Evolutionary conservation across 1,139 yeast species (phyloP).

Genomic region (Suhomyces terraborum): DNA sequence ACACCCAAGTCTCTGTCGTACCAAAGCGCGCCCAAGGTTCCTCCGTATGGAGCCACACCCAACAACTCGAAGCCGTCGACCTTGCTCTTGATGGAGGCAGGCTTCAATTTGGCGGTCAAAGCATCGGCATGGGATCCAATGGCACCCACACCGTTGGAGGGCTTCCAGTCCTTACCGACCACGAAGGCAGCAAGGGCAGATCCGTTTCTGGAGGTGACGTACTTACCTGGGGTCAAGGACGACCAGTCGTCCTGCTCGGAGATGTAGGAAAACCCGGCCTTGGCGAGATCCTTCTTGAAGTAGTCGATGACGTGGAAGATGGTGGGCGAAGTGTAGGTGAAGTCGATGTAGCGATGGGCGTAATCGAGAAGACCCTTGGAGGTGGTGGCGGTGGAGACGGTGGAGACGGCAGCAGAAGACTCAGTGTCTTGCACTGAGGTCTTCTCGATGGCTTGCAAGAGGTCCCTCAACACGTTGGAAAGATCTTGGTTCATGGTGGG

Average conservation of each 20-base stretch:
- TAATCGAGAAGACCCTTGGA: conserved; percentile 26
- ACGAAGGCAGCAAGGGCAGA: conserved; percentile 58
- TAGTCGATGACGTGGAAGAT: conserved; percentile 58
- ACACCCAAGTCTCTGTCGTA: conserved; percentile 69
- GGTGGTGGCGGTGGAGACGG: conserved; percentile 4
- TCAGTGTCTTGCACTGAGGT: conserved; percentile 1
- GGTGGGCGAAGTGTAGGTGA: conserved; percentile 63
- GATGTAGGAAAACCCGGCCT: conserved; percentile 55
- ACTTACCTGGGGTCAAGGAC: conserved; percentile 44
- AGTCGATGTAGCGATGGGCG: conserved; percentile 55
- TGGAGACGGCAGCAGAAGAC: not conserved
- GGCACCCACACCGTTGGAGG: conserved; percentile 57
- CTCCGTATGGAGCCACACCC: conserved; percentile 70
- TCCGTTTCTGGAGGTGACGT: conserved; percentile 59
- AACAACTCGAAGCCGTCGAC: conserved; percentile 63
- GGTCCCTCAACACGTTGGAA: conserved; percentile 8
- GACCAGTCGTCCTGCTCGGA: conserved; percentile 54
- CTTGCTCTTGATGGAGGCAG: conserved; percentile 46
- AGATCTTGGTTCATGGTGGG: conserved; percentile 7
- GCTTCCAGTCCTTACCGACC: conserved; percentile 59
- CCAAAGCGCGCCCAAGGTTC: conserved; percentile 58
- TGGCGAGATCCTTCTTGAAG: conserved; percentile 43
- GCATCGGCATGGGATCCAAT: conserved; percentile 66
- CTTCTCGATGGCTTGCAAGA: conserved; percentile 9
- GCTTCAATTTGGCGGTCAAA: conserved; percentile 58